Evolutionary conservation across 306 rosid genomes (phyloP).

Genomic region (Dalbergia cochinchinensis): DNA sequence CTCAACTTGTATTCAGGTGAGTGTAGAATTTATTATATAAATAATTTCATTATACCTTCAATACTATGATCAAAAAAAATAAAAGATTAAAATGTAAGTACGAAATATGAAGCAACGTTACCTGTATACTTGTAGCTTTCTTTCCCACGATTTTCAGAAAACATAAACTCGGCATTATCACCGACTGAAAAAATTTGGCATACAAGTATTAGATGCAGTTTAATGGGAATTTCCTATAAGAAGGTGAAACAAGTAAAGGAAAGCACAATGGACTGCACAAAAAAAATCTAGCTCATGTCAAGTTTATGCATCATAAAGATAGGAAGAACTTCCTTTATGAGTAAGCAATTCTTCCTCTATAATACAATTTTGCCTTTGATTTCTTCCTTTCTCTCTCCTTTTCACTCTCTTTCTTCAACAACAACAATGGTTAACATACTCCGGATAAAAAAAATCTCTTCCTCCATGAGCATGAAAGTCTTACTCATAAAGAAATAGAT

Average conservation of each 20-base stretch:
- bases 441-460: no score
- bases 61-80: neutral
- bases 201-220: slow-evolving; percentile 23
- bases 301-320: neutral
- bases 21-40: neutral
- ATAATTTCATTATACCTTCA: neutral
- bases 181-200: slow-evolving; percentile 61
- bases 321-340: no score
- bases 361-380: no score
- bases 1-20: neutral
- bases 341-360: no score
- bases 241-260: slow-evolving; percentile 19
- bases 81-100: neutral
- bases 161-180: slow-evolving; percentile 72
- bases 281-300: no score
- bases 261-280: neutral
- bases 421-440: no score
- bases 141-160: slow-evolving; percentile 75
- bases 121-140: slow-evolving; percentile 72
- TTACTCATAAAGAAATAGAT: no score
- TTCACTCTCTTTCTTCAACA: no score
- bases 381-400: no score
- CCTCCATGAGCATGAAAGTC: no score
- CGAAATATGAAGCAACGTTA: slow-evolving; percentile 30
- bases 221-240: slow-evolving; percentile 25